Conservation (phyloP, 2,329 filamentous ascomycete species). For the Xylaria sp. region DNA sequence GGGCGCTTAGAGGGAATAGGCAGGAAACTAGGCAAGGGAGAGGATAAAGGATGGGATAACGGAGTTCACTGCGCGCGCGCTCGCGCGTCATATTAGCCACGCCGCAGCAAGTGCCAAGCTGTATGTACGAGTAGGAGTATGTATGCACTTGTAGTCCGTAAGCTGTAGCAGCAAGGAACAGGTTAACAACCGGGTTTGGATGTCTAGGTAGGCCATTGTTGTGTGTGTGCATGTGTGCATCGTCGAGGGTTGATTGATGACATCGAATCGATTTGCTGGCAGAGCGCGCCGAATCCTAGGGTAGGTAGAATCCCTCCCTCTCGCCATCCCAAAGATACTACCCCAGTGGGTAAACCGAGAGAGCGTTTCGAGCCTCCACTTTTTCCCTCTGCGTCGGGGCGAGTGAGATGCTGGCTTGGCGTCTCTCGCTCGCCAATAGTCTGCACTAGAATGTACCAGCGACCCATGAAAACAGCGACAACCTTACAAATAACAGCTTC, state of each 20-base stretch:
- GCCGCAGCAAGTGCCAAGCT: too few relatives aligned
- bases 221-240: not conserved
- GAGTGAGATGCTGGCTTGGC: not conserved
- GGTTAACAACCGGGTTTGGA: too few relatives aligned
- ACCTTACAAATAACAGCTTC: not conserved
- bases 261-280: conserved; percentile 13
- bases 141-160: too few relatives aligned
- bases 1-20: conserved; percentile 6
- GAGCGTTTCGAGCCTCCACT: conserved; percentile 5
- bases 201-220: too few relatives aligned
- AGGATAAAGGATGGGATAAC: not conserved
- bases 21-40: too few relatives aligned
- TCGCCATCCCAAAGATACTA: too few relatives aligned
- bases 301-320: not conserved
- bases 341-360: not conserved
- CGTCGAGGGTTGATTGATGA: not conserved
- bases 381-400: not conserved
- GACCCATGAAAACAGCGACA: not conserved
- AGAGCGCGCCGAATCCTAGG: not conserved
- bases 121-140: too few relatives aligned
- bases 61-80: conserved; percentile 8
- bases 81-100: conserved; percentile 10
- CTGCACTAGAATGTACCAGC: not conserved
- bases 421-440: not conserved
- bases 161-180: too few relatives aligned